Conservation (phyloP, 2,329 filamentous ascomycete species). For the Colletotrichum phormii region DNA sequence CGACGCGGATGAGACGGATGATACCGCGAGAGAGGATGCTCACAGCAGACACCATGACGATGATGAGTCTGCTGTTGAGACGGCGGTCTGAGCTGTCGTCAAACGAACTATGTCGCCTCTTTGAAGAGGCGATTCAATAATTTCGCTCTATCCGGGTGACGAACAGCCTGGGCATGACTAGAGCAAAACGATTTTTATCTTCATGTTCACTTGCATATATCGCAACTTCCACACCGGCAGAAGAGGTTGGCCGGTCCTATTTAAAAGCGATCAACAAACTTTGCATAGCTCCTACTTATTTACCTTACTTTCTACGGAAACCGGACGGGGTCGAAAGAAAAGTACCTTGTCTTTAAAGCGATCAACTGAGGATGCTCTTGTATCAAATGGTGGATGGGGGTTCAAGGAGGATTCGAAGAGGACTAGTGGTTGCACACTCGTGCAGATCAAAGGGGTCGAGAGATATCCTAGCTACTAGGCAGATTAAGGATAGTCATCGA, state of each 20-base stretch:
- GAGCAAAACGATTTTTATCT: slow-evolving; percentile 27
- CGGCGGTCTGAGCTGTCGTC: not conserved
- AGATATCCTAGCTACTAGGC: not conserved
- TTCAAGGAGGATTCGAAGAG: not conserved
- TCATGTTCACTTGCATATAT: slow-evolving; percentile 28
- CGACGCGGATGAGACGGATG: slow-evolving; percentile 35
- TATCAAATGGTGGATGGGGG: not conserved
- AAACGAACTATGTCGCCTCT: too few species aligned
- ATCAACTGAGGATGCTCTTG: not conserved
- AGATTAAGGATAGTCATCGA: not conserved
- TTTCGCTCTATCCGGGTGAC: slow-evolving; percentile 24
- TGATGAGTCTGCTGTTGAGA: slow-evolving; percentile 3
- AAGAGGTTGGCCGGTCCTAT: slow-evolving; percentile 8
- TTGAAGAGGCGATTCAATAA: not conserved
- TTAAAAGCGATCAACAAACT: slow-evolving; percentile 8
- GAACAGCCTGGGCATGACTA: slow-evolving; percentile 15
- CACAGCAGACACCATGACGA: slow-evolving; percentile 6
- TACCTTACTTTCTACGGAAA: not conserved
- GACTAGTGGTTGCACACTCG: not conserved
- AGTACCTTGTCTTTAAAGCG: slow-evolving; percentile 2
- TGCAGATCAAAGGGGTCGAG: not conserved
- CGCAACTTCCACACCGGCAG: slow-evolving; percentile 9
- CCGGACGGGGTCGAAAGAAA: not conserved
- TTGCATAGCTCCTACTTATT: slow-evolving; percentile 16
- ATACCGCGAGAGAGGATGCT: slow-evolving; percentile 33